Evolutionary conservation across 1,139 yeast species (phyloP), one percentile per base, ranked within the genome.

Genomic region (Maudiozyma humilis): DNA sequence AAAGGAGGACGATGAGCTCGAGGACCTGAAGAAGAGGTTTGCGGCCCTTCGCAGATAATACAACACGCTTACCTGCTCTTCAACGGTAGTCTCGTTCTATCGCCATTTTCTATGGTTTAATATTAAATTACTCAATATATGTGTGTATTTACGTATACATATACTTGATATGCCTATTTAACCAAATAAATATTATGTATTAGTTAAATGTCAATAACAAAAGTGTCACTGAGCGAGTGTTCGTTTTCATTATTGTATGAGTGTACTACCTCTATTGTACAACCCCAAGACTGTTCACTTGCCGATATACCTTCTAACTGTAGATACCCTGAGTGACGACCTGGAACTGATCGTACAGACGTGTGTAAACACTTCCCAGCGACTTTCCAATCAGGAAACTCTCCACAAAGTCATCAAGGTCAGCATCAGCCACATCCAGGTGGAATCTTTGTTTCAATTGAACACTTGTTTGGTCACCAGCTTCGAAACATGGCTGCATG

Each of bases 291-390:
- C n/a, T n/a, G n/a, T n/a, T n/a, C n/a, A n/a, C n/a, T n/a, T n/a
- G n/a, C n/a, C n/a, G n/a, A n/a, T n/a, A n/a, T n/a, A n/a, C n/a
- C n/a, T n/a, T n/a, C n/a, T 46, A 79, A 56, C 82, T 81, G 62
- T 86, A 88, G 23, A 89, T 91, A 36, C 98, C 98, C 64, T 91
- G 98, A 0, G 97, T 88, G 42, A 88, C 67, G 63, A 91, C 68
- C 66, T 91, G 98, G 67, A 84, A 91, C 63, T 89, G 97, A 62
- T 91, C 98, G 59, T 91, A 91, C 34, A 91, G 68, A 52, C 96
- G 71, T 0, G 98, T 91, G 64, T 88, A 91, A 52, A 86, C 73
- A 56, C 91, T 85, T n/a, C 95, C 94, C 45, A 82, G 55, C 57
- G 96, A 85, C 64, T 82, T 88, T 29, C 76, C 84, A 27, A 91